Conservation (phyloP, 306 rosid species). For the Elaeagnus macrophylla region DNA sequence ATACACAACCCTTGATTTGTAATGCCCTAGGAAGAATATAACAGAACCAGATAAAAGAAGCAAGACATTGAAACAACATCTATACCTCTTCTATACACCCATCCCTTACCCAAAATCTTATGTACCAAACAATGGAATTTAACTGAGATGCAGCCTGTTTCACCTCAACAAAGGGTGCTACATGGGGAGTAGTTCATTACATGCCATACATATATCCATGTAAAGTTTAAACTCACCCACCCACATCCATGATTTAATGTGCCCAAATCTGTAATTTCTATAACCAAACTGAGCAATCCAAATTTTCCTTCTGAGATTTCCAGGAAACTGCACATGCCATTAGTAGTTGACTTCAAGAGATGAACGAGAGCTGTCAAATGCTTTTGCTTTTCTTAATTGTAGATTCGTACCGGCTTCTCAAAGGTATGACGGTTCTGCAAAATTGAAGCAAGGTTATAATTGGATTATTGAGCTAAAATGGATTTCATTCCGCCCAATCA, state of each 20-base stretch:
- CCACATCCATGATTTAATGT: conserved; percentile 2
- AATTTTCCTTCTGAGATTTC: not conserved
- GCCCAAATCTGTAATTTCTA: conserved; percentile 2
- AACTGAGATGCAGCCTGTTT: conserved; percentile 9
- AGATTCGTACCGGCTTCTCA: conserved; percentile 69
- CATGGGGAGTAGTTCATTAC: not conserved
- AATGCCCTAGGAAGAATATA: not conserved
- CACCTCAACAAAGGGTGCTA: conserved; percentile 8
- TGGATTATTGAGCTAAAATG: not conserved
- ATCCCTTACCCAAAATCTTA: conserved; percentile 26
- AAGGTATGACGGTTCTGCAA: conserved; percentile 63
- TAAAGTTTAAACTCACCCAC: not conserved
- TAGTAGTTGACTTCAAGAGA: not conserved
- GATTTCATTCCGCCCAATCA: no score
- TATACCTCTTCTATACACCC: conserved; percentile 21
- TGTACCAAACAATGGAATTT: conserved; percentile 20
- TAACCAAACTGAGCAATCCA: conserved; percentile 4
- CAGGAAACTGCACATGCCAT: conserved; percentile 9
- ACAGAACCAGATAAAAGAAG: conserved; percentile 11
- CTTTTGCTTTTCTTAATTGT: conserved; percentile 24
- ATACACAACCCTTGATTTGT: conserved; percentile 8
- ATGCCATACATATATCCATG: conserved; percentile 5
- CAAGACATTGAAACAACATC: conserved; percentile 13
- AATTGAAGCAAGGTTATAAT: conserved; percentile 5
- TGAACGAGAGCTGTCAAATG: conserved; percentile 6